Base-by-base conservation (phyloP, 2,329 filamentous ascomycete genomes). In the Fusarium albidum region DNA sequence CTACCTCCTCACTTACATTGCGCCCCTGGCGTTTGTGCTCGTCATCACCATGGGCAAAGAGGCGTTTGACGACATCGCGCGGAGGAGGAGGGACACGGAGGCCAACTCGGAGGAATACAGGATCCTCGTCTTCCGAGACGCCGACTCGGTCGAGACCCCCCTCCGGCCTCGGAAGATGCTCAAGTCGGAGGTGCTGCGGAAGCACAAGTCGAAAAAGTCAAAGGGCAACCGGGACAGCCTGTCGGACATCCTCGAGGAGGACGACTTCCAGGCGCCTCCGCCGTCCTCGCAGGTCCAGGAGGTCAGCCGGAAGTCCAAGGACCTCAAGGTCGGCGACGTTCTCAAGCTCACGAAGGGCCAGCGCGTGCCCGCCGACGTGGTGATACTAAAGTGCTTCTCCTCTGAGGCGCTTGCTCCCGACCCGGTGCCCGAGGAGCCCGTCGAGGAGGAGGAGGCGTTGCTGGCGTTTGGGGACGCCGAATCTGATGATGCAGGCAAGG, bases 281-380 rank as follows among this genome's bases (percentile, higher is more conserved):
- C 81, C 75, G 47, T 82, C 81, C 31, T 82, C 78, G 47, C 74
- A 74, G 33, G 77, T 88, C 5, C 76, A 81, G 49, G 91, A 96
- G 69, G 77, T 91, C 3, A 83, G 82, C 59, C 94, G 91, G 71
- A 92, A 91, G 66, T 95, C 95, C 6, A 86, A 88, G 52, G 93
- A 96, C 68, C 79, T 99, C 44, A 95, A 90, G 70, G 94, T 99
- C 38, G 96, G 95, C 18, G 95, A 99, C 73, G 89, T 99, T n/a
- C 77, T 99, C 52, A 96, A 96, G 71, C 82, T 99, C 25, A 85
- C 84, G 63, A 98, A 96, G 71, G 92, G 96, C 52, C 92, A 97
- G 71, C 86, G 95, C 62, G 88, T 99, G 17, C 95, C 95, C 9
- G 94, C 95, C 14, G 95, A 99, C 75, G 91, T 99, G 40, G 85